Evolutionary conservation across 768 basidiomycete species (phyloP).

Genomic region (Lactifluus volemus): DNA sequence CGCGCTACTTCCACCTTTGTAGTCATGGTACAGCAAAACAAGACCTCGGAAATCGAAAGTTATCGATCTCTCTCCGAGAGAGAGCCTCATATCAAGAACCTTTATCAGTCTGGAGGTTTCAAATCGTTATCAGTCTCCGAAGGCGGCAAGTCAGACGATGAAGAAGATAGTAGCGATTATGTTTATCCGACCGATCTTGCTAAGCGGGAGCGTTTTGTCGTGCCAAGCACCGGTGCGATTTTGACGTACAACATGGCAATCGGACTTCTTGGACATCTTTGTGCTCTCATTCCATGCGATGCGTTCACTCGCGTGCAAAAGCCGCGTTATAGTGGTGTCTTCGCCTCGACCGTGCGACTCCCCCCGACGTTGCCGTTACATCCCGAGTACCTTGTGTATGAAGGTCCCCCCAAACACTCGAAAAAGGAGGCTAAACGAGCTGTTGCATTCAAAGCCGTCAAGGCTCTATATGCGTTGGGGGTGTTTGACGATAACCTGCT

Average conservation of each 20-base stretch:
- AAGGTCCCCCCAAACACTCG: slow-evolving; percentile 50
- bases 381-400: slow-evolving; percentile 41
- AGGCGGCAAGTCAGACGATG: slow-evolving; percentile 32
- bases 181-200: slow-evolving; percentile 47
- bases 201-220: slow-evolving; percentile 64
- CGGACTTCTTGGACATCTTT: slow-evolving; percentile 63
- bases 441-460: slow-evolving; percentile 72
- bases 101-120: slow-evolving; percentile 46
- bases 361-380: slow-evolving; percentile 61
- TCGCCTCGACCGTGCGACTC: slow-evolving; percentile 47
- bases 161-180: slow-evolving; percentile 19
- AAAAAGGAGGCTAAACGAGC: slow-evolving; percentile 81
- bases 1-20: slow-evolving; percentile 69
- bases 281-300: slow-evolving; percentile 68
- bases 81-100: slow-evolving; percentile 55
- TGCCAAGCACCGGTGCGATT: slow-evolving; percentile 63
- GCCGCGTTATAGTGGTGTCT: slow-evolving; percentile 58
- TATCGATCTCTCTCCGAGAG: slow-evolving; percentile 50
- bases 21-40: slow-evolving; percentile 66
- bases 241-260: slow-evolving; percentile 75
- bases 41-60: slow-evolving; percentile 43
- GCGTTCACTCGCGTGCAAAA: slow-evolving; percentile 50
- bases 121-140: slow-evolving; percentile 30
- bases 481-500: slow-evolving; percentile 79
- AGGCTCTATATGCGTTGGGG: slow-evolving; percentile 54